Evolutionary conservation across 768 basidiomycete genomes (phyloP).

Genomic region (Crepidotus variabilis): DNA sequence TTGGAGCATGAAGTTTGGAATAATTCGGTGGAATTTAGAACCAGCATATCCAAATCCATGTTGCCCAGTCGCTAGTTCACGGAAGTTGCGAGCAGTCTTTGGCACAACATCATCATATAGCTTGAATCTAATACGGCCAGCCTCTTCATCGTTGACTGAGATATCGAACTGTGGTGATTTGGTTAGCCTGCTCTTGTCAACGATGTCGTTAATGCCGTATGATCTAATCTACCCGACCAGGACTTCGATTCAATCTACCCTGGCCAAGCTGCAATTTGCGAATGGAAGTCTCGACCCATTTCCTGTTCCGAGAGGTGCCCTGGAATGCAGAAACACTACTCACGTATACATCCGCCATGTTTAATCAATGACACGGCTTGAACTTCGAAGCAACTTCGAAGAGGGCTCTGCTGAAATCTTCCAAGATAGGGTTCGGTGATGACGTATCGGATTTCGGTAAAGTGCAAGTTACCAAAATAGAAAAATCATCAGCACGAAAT

Average conservation of each 20-base stretch:
- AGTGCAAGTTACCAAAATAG: too few relatives aligned
- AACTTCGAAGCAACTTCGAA: too few relatives aligned
- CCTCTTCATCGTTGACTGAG: constrained; percentile 52
- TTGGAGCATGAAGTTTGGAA: constrained; percentile 82
- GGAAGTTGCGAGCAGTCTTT: constrained; percentile 76
- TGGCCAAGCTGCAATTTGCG: too few relatives aligned
- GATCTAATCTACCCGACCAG: too few relatives aligned
- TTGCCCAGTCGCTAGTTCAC: constrained; percentile 67
- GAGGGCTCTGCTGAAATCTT: too few relatives aligned
- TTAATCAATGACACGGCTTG: neutral
- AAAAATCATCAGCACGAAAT: too few relatives aligned
- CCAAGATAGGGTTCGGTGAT: too few relatives aligned
- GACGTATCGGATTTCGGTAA: too few relatives aligned
- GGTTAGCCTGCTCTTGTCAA: neutral
- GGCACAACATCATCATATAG: constrained; percentile 84
- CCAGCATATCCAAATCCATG: constrained; percentile 71
- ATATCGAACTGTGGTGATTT: constrained; percentile 51
- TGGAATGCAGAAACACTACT: neutral
- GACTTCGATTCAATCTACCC: too few relatives aligned
- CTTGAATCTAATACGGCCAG: constrained; percentile 78
- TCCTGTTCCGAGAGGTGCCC: neutral
- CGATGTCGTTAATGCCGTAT: too few relatives aligned
- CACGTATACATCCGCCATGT: neutral
- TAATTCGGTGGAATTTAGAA: constrained; percentile 70
- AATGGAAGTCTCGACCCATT: neutral